phyloP scores from a whole-genome alignment of 2,329 filamentous ascomycete genomes.

The Trichoderma sp. region DNA sequence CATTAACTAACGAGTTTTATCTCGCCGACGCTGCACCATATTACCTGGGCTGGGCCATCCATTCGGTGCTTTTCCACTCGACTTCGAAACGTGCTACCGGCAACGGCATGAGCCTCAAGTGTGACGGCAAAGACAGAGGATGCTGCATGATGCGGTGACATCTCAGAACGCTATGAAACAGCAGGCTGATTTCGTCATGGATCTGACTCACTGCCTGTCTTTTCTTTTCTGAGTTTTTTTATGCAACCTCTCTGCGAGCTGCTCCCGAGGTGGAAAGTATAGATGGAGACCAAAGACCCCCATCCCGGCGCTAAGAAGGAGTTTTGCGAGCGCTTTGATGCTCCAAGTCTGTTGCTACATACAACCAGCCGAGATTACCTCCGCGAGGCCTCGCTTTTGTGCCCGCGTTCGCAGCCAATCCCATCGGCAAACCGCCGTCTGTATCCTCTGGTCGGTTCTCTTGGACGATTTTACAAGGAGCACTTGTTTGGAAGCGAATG shows the following conservation, averaged over 20 bases:
- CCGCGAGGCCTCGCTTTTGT: not conserved
- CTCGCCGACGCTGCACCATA: conserved; percentile 10
- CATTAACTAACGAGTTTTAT: not conserved
- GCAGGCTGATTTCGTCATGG: not conserved
- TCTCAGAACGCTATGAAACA: conserved; percentile 7
- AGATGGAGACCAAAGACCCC: conserved; percentile 1
- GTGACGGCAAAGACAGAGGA: not conserved
- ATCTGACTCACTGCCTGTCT: not conserved
- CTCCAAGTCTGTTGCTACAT: not conserved
- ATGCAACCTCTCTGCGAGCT: not conserved
- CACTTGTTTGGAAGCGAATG: not conserved
- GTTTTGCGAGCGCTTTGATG: conserved; percentile 2
- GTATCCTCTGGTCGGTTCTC: not conserved
- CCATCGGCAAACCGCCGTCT: not conserved
- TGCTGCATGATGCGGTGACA: conserved; percentile 9
- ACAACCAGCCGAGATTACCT: conserved; percentile 17
- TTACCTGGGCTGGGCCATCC: not conserved
- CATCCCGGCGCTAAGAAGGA: conserved; percentile 7
- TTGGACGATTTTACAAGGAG: not conserved
- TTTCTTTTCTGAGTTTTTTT: not conserved
- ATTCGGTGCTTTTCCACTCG: not conserved
- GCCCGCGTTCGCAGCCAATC: not conserved
- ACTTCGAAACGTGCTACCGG: not conserved
- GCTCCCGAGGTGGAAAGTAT: not conserved
- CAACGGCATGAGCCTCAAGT: not conserved